These are phyloP conservation scores for Didymella segeticola DNA, from an alignment of 2,329 filamentous ascomycete genomes.

Conservation along the genomic window DNA sequence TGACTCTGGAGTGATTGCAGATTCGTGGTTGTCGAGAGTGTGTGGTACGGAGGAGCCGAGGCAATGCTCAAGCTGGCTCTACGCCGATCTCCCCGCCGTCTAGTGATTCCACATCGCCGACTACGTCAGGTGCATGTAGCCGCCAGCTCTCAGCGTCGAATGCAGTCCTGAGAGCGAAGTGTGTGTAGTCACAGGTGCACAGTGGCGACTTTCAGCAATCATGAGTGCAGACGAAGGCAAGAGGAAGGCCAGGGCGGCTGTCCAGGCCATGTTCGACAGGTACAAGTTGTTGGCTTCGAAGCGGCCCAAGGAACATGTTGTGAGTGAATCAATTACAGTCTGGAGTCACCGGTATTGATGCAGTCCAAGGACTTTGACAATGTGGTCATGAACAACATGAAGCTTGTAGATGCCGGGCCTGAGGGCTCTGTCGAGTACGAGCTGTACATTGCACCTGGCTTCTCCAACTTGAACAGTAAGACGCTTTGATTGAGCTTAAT, in stretches of 20 bases:
- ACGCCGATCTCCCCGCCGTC: conserved; percentile 9
- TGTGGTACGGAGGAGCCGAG: conserved; percentile 17
- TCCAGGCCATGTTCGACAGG: conserved; percentile 47
- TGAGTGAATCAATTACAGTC: conserved; percentile 18
- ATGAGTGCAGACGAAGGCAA: conserved; percentile 38
- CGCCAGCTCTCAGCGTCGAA: conserved; percentile 1
- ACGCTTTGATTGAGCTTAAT: no score
- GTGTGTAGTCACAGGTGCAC: not conserved
- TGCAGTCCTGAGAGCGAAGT: conserved; percentile 8
- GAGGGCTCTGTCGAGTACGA: conserved; percentile 47
- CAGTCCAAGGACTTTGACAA: conserved; percentile 45
- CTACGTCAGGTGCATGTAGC: conserved; percentile 12
- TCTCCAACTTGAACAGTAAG: conserved; percentile 51
- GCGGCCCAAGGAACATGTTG: conserved; percentile 42
- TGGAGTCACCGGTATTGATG: not conserved
- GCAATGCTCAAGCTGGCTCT: conserved; percentile 19
- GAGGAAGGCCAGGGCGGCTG: conserved; percentile 45
- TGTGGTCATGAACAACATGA: conserved; percentile 47
- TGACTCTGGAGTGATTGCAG: no score
- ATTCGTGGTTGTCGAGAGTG: not conserved
- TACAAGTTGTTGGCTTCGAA: conserved; percentile 43
- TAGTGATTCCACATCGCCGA: conserved; percentile 12
- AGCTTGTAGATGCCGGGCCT: conserved; percentile 45
- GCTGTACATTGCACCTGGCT: conserved; percentile 42
- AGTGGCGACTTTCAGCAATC: not conserved